Evolutionary conservation across 768 basidiomycete species (phyloP).

Genomic region (Phlebiopsis flavidoalba): DNA sequence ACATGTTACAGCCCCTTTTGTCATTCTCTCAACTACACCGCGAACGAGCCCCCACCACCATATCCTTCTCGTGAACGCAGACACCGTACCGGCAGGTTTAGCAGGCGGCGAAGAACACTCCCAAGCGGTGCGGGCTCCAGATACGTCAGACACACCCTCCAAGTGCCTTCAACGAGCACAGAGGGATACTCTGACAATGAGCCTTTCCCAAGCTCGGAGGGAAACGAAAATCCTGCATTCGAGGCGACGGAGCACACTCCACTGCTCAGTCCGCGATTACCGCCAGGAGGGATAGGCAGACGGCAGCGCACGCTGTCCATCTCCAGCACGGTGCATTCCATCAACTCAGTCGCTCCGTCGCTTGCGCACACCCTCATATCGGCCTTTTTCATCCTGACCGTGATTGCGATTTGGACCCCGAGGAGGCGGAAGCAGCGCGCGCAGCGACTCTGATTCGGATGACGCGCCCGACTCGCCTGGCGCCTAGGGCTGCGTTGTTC

Average conservation of each 20-base stretch:
- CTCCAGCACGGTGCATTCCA: slow-evolving; percentile 44
- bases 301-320: slow-evolving; percentile 56
- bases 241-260: slow-evolving; percentile 44
- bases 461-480: slow-evolving; percentile 9
- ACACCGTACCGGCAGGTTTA: slow-evolving; percentile 28
- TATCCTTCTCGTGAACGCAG: slow-evolving; percentile 49
- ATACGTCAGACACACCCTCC: slow-evolving; percentile 21
- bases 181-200: slow-evolving; percentile 31
- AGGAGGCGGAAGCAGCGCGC: slow-evolving; percentile 20
- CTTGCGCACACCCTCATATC: slow-evolving; percentile 66
- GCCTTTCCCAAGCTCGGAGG: slow-evolving; percentile 16
- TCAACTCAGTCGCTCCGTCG: slow-evolving; percentile 51
- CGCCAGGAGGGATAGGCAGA: slow-evolving; percentile 10
- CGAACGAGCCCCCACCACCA: slow-evolving; percentile 63
- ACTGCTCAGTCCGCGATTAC: slow-evolving; percentile 30
- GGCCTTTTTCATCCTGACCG: slow-evolving; percentile 58
- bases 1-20: slow-evolving; percentile 1
- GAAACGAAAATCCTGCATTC: neutral
- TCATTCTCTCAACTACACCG: slow-evolving; percentile 13
- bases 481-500: neutral
- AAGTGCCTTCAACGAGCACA: slow-evolving; percentile 23
- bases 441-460: slow-evolving; percentile 17
- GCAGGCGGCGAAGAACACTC: slow-evolving; percentile 26
- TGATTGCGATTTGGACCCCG: slow-evolving; percentile 35
- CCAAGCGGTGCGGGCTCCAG: slow-evolving; percentile 13